A percentile compares a stretch with the other conserved stretches of the same genome.
These are phyloP conservation scores for Veloporphyrellus conicus DNA, from an alignment of 1,284 basidiomycete species.

Conservation along the genomic window DNA sequence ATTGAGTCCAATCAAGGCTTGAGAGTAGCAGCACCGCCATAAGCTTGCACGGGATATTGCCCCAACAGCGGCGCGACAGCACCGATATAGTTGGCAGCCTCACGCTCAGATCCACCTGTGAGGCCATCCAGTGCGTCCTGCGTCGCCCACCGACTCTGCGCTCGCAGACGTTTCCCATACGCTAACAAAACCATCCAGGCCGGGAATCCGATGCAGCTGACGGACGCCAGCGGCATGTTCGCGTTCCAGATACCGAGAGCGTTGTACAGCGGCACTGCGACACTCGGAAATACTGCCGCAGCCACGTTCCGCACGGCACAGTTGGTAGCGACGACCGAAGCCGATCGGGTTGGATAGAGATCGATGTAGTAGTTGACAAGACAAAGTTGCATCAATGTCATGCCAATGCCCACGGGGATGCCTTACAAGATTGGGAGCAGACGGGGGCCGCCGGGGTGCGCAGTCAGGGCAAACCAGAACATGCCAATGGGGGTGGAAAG, in stretches of 20 bases:
- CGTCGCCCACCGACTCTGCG: conserved; percentile 24
- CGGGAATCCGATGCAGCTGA: conserved; percentile 26
- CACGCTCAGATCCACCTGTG: not conserved
- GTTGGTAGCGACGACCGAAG: conserved; percentile 29
- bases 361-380: conserved; percentile 30
- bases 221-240: conserved; percentile 17
- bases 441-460: conserved; percentile 9
- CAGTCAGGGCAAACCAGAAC: conserved; percentile 27
- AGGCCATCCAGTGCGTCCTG: conserved; percentile 13
- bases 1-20: conserved; percentile 2
- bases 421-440: conserved; percentile 19
- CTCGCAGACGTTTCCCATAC: conserved; percentile 23
- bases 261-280: conserved; percentile 25
- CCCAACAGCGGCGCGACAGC: conserved; percentile 17
- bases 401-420: conserved; percentile 26
- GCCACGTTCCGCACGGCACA: conserved; percentile 25
- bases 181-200: conserved; percentile 18
- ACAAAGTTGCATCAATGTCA: conserved; percentile 27
- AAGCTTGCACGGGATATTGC: conserved; percentile 3
- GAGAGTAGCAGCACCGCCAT: conserved; percentile 15
- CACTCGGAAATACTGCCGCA: conserved; percentile 22
- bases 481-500: conserved; percentile 28
- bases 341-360: conserved; percentile 27
- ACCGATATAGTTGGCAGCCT: not conserved
- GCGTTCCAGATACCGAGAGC: conserved; percentile 19